A percentile compares a stretch with the other conserved stretches of the same genome.
phyloP scores from a whole-genome alignment of 2,329 filamentous ascomycete genomes.

The Aaosphaeria pasadenensis region DNA sequence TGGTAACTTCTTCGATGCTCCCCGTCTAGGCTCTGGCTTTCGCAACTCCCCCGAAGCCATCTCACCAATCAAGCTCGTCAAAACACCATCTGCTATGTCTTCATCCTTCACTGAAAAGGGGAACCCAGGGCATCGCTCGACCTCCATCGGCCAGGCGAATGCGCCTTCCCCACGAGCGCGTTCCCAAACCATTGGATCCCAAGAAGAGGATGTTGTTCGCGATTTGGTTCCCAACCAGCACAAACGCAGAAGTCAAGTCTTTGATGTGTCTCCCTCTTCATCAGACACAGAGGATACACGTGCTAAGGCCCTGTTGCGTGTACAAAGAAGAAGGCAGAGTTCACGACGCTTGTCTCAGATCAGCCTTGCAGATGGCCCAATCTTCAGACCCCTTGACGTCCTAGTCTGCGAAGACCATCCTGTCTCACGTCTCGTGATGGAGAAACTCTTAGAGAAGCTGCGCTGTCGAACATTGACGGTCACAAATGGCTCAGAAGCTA shows the following conservation, averaged over 20 bases:
- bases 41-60: conserved; percentile 53
- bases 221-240: conserved; percentile 67
- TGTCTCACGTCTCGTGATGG: conserved; percentile 97
- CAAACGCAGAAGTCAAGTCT: conserved; percentile 89
- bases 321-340: conserved; percentile 91
- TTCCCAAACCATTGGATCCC: conserved; percentile 90
- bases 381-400: conserved; percentile 87
- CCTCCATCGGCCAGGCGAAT: conserved; percentile 17
- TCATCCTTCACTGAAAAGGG: conserved; percentile 48
- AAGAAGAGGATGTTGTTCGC: conserved; percentile 78
- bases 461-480: conserved; percentile 92
- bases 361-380: conserved; percentile 76
- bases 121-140: conserved; percentile 30
- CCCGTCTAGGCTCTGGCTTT: conserved; percentile 54
- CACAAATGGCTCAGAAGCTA: conserved; percentile 83
- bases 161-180: conserved; percentile 63
- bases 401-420: conserved; percentile 97
- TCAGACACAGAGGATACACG: conserved; percentile 96
- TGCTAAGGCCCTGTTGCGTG: conserved; percentile 83
- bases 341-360: conserved; percentile 93
- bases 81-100: conserved; percentile 43
- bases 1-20: conserved; percentile 68
- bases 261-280: conserved; percentile 94
- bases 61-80: conserved; percentile 51
- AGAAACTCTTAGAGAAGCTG: conserved; percentile 91